phyloP scores from a whole-genome alignment of 192 early-diverging fungal species.

The Linnemannia elongata region DNA sequence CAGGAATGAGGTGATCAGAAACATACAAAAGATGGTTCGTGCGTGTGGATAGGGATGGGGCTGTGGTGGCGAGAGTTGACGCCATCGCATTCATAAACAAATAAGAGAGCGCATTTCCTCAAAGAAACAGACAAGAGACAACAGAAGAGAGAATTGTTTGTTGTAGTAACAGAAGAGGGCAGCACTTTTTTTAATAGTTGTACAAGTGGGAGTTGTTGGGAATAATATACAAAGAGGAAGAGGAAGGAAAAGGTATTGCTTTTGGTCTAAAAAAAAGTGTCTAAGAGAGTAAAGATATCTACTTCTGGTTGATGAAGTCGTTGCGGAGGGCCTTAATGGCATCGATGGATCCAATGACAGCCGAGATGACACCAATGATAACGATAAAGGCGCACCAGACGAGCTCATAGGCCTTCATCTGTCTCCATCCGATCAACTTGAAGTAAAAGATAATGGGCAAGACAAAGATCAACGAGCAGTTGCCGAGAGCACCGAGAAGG shows the following conservation, averaged over 20 bases:
- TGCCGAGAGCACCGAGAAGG: slow-evolving; percentile 87
- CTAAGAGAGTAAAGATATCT: background rate
- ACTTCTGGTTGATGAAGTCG: background rate
- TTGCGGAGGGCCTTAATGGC: slow-evolving; percentile 67
- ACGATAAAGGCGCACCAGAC: slow-evolving; percentile 67
- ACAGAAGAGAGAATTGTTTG: background rate
- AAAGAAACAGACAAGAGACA: background rate
- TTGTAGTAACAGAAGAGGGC: background rate
- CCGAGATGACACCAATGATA: slow-evolving; percentile 72
- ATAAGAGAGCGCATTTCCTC: background rate
- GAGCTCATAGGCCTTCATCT: slow-evolving; percentile 63
- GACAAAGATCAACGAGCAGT: slow-evolving; percentile 86
- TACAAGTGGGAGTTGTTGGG: background rate
- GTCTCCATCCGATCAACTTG: slow-evolving; percentile 76
- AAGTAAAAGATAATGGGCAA: slow-evolving; percentile 85
- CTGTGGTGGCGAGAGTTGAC: background rate
- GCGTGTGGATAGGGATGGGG: too few relatives aligned
- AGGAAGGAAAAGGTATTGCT: background rate
- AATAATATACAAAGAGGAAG: background rate
- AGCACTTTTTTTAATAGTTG: slow-evolving; percentile 4
- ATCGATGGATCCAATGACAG: slow-evolving; percentile 75
- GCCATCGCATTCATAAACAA: background rate
- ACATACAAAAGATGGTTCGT: too few relatives aligned
- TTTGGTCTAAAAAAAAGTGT: slow-evolving; percentile 4
- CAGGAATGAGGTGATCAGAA: too few relatives aligned